Evolutionary conservation across 2,329 filamentous ascomycete species (phyloP), one percentile per base, ranked within the genome.

Genomic region (Aspergillus fumigatus): DNA sequence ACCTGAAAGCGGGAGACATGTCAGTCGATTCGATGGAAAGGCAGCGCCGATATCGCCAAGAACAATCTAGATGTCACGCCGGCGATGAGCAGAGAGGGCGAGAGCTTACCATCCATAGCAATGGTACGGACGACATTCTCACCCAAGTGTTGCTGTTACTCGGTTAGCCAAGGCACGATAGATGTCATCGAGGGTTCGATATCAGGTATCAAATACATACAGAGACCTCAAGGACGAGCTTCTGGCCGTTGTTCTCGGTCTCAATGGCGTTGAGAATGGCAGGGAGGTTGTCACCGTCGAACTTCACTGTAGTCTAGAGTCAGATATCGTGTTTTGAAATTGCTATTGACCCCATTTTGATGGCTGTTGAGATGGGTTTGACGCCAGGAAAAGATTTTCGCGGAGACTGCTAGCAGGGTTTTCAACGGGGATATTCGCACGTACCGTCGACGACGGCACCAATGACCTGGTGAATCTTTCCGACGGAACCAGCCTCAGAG

Each of bases 81-180:
- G 60, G 50, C 43, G 40, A 27, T 29, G 57, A 51, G 51, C 56
- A 40, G 55, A 26, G 55, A 32, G 52, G 50, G 43, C 48, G 51
- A 45, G 55, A 65, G 78, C 86, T 80, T 87, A 95, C 93, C 94
- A 82, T 99, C 94, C 94, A 99, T 99, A 82, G 94, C 94, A 96
- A 99, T 99, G 81, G 91, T 96, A 80, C 94, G 88, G 79, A 99
- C 94, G 77, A 97, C 90, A 84, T 91, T 96, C 85, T 99, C 90
- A 83, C 94, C 94, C 80, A 99, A 83, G 87, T 97, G 94, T 97
- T 99, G 94, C 92, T 97, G 71, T 67, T 57, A 38, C 52, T 8
- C 26, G 35, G 62, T 68, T 66, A 72, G 65, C 61, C 59, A 57
- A 32, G 19, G 32, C 23, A 51, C 19, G 54, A 51, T 61, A 62